Evolutionary conservation across 2,329 filamentous ascomycete genomes (phyloP).

Genomic region (Herpotrichia juniperi): DNA sequence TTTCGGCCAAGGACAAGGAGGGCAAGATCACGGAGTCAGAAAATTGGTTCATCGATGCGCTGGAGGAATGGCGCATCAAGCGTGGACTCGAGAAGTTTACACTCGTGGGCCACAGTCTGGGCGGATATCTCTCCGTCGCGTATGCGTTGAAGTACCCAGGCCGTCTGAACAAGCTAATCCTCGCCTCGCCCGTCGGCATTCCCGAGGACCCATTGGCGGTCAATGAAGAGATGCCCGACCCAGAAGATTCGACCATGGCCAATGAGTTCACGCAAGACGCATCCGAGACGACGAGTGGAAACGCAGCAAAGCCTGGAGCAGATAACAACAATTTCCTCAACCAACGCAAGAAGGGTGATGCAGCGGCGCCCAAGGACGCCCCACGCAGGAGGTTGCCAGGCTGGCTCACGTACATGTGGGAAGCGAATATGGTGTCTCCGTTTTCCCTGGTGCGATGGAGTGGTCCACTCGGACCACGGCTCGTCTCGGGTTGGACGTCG

Average conservation of each 20-base stretch:
- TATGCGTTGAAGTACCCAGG: conserved; percentile 98
- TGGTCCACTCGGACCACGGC: conserved; percentile 85
- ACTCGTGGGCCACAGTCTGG: conserved; percentile 88
- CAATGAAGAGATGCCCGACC: conserved; percentile 80
- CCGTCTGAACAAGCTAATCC: conserved; percentile 90
- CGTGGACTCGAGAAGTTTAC: conserved; percentile 93
- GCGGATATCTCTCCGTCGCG: conserved; percentile 92
- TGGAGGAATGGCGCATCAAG: conserved; percentile 93
- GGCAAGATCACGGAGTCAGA: conserved; percentile 88
- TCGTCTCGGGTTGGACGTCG: conserved; percentile 94
- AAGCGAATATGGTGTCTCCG: conserved; percentile 86
- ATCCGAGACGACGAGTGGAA: conserved; percentile 69
- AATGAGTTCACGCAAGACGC: conserved; percentile 84
- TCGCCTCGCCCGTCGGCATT: conserved; percentile 92
- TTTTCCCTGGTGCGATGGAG: conserved; percentile 89
- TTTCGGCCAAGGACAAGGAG: conserved; percentile 80
- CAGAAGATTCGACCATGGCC: conserved; percentile 69
- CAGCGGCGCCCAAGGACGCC: conserved; percentile 44
- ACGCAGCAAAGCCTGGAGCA: conserved; percentile 67
- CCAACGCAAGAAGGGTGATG: conserved; percentile 49
- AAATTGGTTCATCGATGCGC: conserved; percentile 91
- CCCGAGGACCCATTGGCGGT: conserved; percentile 93
- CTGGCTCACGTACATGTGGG: conserved; percentile 95
- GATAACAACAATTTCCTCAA: conserved; percentile 64
- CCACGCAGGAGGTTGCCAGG: conserved; percentile 71